These are phyloP conservation scores for Cornus kousa DNA, from an alignment of 148 eudicot species.

Conservation along the genomic window DNA sequence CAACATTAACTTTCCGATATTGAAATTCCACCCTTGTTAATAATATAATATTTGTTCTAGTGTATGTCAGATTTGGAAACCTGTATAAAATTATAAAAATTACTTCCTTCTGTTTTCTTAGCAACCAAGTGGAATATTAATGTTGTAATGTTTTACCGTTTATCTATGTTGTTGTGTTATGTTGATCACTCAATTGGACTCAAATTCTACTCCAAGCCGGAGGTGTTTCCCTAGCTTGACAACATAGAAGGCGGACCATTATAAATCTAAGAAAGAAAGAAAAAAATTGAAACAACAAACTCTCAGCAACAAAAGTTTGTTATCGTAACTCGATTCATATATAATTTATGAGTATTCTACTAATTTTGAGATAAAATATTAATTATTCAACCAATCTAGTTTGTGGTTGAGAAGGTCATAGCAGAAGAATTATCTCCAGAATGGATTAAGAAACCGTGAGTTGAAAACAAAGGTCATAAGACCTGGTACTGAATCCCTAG, in stretches of 20 bases:
- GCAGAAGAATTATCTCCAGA: constrained; percentile 35
- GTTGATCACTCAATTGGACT: constrained; percentile 24
- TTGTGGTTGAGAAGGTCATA: constrained; percentile 23
- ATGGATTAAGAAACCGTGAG: constrained; percentile 24
- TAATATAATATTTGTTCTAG: neutral
- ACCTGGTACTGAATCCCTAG: constrained; percentile 7
- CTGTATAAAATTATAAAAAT: neutral
- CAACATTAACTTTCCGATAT: neutral
- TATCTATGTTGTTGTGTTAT: constrained; percentile 27
- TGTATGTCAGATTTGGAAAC: neutral
- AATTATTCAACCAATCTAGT: constrained; percentile 8
- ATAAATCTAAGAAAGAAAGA: constrained; percentile 18
- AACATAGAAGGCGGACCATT: neutral
- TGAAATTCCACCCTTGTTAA: neutral
- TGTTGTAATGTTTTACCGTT: neutral
- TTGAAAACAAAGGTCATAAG: constrained; percentile 7
- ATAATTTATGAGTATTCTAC: neutral
- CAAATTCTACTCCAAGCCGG: constrained; percentile 41
- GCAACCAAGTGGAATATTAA: neutral
- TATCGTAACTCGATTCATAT: neutral
- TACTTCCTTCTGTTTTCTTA: neutral
- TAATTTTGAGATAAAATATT: neutral
- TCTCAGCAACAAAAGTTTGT: constrained; percentile 10
- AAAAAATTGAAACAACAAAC: constrained; percentile 1
- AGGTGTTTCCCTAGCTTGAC: constrained; percentile 40